Evolutionary conservation across 139 green algal species (phyloP), one percentile per base, ranked within the genome.

Genomic region (Parachlorella kessleri): DNA sequence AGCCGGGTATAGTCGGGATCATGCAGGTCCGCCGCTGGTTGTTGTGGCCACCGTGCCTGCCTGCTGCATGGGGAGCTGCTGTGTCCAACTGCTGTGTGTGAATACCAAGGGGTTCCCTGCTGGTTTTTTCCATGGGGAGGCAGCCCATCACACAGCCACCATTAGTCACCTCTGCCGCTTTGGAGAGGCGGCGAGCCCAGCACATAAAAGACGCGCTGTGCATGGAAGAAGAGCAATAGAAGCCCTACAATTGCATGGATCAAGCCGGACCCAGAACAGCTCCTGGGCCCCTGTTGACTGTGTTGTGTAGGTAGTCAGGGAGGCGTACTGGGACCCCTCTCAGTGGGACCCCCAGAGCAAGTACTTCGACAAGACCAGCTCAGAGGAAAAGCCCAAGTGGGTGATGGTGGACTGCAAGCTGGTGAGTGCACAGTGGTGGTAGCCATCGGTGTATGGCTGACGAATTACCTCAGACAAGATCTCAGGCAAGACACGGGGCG

Each of bases 291-390:
- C 0, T 59, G 48, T 18, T 59, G 0, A 14, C 0, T 0, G 48
- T 28, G 48, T 59, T 18, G 48, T 59, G 14, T 39, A 75, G 84
- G 80, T 92, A 48, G 83, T 84, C 39, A 54, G 64, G 1, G 88
- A 91, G 73, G 88, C 89, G 3, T 95, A 95, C 65, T 91, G 91
- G 1, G 92, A 96, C 69, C 54, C 79, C 70, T 88, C 85, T 1
- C 80, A 86, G 2, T 91, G 87, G 30, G 88, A 95, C 55, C 32
- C 69, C 2, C 77, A 38, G n/a, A 82, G 72, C 74, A 77, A 92
- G 81, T 90, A 92, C 59, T 90, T 88, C 55, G 91, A 95, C 65
- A 23, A 84, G 24, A 84, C 77, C 42, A 81, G 40, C 64, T 81
- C 66, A 3, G 7, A 75, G 28, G 83, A 89, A 4, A 71, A 76